These are phyloP conservation scores for Phytophthora meadii DNA, from an alignment of 352 stramenopile genomes.

Conservation along the genomic window DNA sequence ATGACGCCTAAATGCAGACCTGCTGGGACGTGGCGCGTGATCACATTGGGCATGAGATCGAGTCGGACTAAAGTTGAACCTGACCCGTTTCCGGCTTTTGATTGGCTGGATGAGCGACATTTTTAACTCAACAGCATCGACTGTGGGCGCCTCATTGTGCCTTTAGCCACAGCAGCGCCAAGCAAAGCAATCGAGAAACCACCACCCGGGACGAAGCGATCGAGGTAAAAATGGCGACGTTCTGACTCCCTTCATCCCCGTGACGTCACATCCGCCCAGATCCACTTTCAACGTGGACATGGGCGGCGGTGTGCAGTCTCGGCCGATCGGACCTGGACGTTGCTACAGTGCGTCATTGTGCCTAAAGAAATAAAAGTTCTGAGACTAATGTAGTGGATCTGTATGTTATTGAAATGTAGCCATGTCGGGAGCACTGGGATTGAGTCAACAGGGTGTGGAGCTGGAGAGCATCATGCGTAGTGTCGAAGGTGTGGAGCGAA, in stretches of 20 bases:
- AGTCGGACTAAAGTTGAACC: too few relatives aligned
- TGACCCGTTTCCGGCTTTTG: too few relatives aligned
- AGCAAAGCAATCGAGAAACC: constrained; percentile 19
- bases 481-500: constrained; percentile 46
- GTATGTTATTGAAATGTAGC: constrained; percentile 15
- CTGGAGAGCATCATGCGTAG: constrained; percentile 46
- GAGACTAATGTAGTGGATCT: constrained; percentile 3
- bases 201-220: constrained; percentile 19
- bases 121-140: too few relatives aligned
- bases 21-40: not conserved
- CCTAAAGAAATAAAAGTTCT: not conserved
- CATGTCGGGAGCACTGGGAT: constrained; percentile 41
- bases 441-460: constrained; percentile 37
- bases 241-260: not conserved
- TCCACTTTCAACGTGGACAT: constrained; percentile 33
- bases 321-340: constrained; percentile 27
- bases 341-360: constrained; percentile 34
- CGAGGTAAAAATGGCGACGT: constrained; percentile 28
- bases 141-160: constrained; percentile 13
- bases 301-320: constrained; percentile 34
- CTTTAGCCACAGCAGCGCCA: constrained; percentile 11
- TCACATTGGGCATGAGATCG: constrained; percentile 2
- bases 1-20: constrained; percentile 17
- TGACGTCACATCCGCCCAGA: constrained; percentile 16
- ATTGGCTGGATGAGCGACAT: too few relatives aligned